Conservation (phyloP, 768 basidiomycete species). For the Porpolomopsis calyptriformis region DNA sequence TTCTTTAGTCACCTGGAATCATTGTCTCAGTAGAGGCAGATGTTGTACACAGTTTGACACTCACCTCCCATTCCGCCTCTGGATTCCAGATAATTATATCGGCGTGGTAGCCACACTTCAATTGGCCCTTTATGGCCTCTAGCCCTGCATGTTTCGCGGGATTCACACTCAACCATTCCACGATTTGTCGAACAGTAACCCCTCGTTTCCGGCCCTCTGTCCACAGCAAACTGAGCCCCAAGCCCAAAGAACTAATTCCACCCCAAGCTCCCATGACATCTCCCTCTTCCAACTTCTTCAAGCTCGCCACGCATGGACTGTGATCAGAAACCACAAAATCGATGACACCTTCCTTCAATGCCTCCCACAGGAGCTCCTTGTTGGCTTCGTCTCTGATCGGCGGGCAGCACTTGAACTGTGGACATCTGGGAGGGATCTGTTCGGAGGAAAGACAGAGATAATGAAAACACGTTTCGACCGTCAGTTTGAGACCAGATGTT, state of each 20-base stretch:
- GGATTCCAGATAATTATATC: constrained; percentile 85
- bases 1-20: constrained; percentile 57
- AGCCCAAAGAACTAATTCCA: constrained; percentile 82
- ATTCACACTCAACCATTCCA: constrained; percentile 64
- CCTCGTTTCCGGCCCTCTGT: constrained; percentile 63
- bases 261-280: constrained; percentile 91
- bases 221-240: constrained; percentile 84
- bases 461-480: constrained; percentile 97
- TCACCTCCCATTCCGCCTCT: constrained; percentile 37
- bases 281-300: constrained; percentile 71
- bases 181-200: constrained; percentile 46
- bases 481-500: constrained; percentile 53
- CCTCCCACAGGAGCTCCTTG: constrained; percentile 69
- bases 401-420: constrained; percentile 95
- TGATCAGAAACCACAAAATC: constrained; percentile 96
- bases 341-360: constrained; percentile 70
- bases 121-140: constrained; percentile 53
- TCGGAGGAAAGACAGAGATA: constrained; percentile 75
- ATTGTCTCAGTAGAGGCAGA: no score
- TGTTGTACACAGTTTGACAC: no score
- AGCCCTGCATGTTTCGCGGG: constrained; percentile 79
- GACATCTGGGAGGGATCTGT: constrained; percentile 60
- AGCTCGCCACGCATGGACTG: constrained; percentile 73
- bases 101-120: constrained; percentile 69
- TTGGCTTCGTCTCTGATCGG: constrained; percentile 75